A percentile compares a stretch with the other conserved stretches of the same genome.
These are phyloP conservation scores for Clavispora fructus DNA, from an alignment of 805 yeast genomes.

Conservation along the genomic window DNA sequence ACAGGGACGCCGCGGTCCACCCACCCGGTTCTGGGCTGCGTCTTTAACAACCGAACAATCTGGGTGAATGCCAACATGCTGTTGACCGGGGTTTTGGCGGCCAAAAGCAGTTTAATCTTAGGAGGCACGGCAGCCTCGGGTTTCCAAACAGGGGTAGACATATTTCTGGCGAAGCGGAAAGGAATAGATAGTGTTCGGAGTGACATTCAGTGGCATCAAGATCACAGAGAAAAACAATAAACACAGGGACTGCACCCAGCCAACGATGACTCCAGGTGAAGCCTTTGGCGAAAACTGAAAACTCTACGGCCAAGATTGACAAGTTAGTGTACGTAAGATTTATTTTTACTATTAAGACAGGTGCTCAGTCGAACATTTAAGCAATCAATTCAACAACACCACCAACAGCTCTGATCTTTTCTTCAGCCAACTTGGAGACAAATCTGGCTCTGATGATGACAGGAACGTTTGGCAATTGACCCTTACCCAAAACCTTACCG, in stretches of 20 bases:
- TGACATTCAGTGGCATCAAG: neutral
- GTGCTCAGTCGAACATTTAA: conserved; percentile 39
- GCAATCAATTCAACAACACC: conserved; percentile 99
- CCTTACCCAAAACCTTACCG: conserved; percentile 99
- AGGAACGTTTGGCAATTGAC: conserved; percentile 96
- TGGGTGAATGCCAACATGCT: conserved; percentile 58
- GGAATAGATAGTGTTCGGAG: neutral
- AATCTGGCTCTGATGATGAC: conserved; percentile 99
- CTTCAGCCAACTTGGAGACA: conserved; percentile 98
- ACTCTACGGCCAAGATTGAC: neutral
- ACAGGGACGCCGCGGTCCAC: conserved; percentile 54
- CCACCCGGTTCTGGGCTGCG: conserved; percentile 93
- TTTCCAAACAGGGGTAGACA: conserved; percentile 38
- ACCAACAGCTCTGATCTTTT: conserved; percentile 99
- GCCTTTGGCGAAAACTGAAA: neutral
- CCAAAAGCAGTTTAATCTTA: conserved; percentile 34
- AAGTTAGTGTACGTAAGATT: conserved; percentile 3
- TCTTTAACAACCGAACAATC: conserved; percentile 65
- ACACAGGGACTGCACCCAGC: neutral
- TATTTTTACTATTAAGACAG: conserved; percentile 18
- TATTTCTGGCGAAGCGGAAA: conserved; percentile 1
- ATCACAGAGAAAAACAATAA: neutral
- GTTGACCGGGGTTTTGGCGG: conserved; percentile 29
- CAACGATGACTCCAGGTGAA: neutral
- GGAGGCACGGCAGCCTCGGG: conserved; percentile 52